phyloP scores from a whole-genome alignment of 2,329 filamentous ascomycete species.

The Apiospora aurea region DNA sequence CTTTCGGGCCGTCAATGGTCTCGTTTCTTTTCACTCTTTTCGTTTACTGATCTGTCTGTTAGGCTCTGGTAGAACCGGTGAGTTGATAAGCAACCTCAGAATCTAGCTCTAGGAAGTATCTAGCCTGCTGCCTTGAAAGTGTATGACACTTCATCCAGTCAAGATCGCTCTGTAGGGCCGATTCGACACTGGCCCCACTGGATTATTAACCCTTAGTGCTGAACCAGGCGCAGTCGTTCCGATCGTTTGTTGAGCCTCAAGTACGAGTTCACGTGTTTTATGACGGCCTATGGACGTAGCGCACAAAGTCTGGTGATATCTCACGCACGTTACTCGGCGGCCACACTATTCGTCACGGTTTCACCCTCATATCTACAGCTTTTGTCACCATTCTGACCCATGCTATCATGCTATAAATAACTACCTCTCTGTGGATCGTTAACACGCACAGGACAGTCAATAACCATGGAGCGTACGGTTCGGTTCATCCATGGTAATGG shows the following conservation, averaged over 20 bases:
- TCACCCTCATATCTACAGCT: background rate
- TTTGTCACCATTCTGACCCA: background rate
- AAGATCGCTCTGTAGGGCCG: background rate
- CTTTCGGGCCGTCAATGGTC: constrained; percentile 6
- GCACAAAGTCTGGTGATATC: background rate
- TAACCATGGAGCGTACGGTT: background rate
- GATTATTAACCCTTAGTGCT: background rate
- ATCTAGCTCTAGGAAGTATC: background rate
- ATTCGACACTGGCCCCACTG: background rate
- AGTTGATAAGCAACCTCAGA: background rate
- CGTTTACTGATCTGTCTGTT: background rate
- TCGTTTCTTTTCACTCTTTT: background rate
- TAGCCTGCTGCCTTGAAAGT: background rate
- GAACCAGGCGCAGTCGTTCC: background rate
- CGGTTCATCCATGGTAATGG: background rate
- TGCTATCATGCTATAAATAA: background rate
- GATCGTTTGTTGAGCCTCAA: constrained; percentile 17
- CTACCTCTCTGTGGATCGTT: background rate
- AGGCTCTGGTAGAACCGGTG: background rate
- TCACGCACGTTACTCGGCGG: background rate
- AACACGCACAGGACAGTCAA: background rate
- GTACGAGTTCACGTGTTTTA: background rate
- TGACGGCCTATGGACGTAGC: background rate
- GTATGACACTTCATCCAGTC: background rate
- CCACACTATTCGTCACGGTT: background rate